Evolutionary conservation across 495 filamentous ascomycete genomes (phyloP), one percentile per base, ranked within the genome.

Genomic region (Glonium stellatum): DNA sequence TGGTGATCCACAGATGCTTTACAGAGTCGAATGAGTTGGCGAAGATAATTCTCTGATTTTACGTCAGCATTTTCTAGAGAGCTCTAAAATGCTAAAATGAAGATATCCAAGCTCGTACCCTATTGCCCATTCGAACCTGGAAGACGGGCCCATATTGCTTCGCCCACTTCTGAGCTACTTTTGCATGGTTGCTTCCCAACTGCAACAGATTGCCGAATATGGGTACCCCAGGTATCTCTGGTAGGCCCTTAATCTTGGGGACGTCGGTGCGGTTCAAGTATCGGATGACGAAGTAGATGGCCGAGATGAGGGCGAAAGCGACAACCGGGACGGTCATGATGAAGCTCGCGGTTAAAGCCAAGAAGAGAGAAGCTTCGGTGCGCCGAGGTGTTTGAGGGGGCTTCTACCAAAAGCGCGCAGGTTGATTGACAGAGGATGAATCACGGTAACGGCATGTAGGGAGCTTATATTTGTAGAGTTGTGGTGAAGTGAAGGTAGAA

Each of bases 1-100:
- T 84, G 46, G 82, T 86, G 63, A 88, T 84, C 84, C 85, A 89
- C 5, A 89, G 72, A 51, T 86, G 79, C 27, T 79, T 77, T 22
- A 87, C 84, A 0, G 84, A 81, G 34, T 85, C 84, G 61, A 87
- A 85, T 46, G 79, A 81, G 69, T 89, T 89, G 50, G 84, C 84
- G 62, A 87, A 85, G 0, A 89, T 75, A 49, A 88, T 83, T 47
- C 84, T 76, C 79, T 85, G 60, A 31, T 21, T 5, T 35, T n/a
- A 8, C 5, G 34, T 60, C 18, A 65, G 61, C n/a, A 35, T 5
- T 34, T 36, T 15, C 0, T 6, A 23, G 21, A 51, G 11, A 5
- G 3, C 13, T 23, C 6, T 15, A 11, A 48, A 35, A 22, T 6
- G 27, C 3, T 6, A 6, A 31, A 31, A 3, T 31, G 27, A 31